These are phyloP conservation scores for Nymphaea thermarum DNA, from an alignment of 164 flowering plant genomes.

Conservation along the genomic window DNA sequence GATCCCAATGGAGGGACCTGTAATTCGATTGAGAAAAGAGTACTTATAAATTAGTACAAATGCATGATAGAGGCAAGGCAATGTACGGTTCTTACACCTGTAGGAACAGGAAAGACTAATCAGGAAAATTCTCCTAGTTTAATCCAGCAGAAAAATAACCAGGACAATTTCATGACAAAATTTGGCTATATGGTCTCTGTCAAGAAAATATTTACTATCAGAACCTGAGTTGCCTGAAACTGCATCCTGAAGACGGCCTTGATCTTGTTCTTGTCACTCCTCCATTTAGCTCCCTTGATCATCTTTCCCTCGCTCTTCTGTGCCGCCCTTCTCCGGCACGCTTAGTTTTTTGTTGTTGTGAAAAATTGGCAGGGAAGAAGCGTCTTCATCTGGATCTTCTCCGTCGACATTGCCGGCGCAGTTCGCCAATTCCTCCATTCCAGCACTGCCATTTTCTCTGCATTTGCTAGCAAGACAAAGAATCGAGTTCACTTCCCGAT, in stretches of 20 bases:
- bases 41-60: too few relatives aligned
- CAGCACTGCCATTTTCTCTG: not conserved
- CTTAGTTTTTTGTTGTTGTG: not conserved
- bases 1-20: conserved; percentile 47
- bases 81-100: not conserved
- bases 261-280: conserved; percentile 74
- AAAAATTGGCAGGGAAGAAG: not conserved
- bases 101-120: not conserved
- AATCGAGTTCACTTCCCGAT: not conserved
- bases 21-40: not conserved
- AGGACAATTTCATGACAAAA: too few relatives aligned
- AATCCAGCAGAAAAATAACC: not conserved
- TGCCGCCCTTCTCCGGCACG: not conserved
- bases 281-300: conserved; percentile 83
- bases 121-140: not conserved
- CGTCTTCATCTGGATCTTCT: not conserved
- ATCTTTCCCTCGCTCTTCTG: conserved; percentile 20
- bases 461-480: not conserved
- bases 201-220: not conserved
- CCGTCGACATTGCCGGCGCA: not conserved
- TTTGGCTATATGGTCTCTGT: not conserved
- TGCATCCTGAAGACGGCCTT: conserved; percentile 68
- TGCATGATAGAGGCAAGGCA: too few relatives aligned
- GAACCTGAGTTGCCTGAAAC: conserved; percentile 81
- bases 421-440: not conserved